These are phyloP conservation scores for Arabidopsis suecica DNA, from an alignment of 345 rosid genomes.

Conservation along the genomic window DNA sequence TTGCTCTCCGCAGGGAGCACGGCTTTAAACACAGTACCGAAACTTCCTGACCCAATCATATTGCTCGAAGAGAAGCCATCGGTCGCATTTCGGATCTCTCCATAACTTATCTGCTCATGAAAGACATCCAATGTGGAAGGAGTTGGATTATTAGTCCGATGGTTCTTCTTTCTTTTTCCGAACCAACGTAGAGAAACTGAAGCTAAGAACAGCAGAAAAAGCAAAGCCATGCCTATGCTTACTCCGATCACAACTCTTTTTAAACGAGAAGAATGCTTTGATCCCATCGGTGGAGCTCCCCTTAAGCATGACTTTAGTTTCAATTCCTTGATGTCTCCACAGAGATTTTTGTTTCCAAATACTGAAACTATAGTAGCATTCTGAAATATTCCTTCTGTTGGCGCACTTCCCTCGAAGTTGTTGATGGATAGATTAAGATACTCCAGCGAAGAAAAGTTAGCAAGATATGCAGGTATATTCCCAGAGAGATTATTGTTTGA, in stretches of 20 bases:
- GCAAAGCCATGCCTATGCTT: slow-evolving; percentile 3
- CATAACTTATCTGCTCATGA: slow-evolving; percentile 27
- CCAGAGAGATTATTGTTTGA: slow-evolving; percentile 31
- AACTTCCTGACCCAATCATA: slow-evolving; percentile 41
- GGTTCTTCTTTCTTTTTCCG: slow-evolving; percentile 3
- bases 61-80: slow-evolving; percentile 32
- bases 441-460: background rate
- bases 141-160: background rate
- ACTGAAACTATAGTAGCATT: slow-evolving; percentile 28
- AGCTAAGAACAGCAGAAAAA: background rate
- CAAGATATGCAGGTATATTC: slow-evolving; percentile 14
- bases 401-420: slow-evolving; percentile 34
- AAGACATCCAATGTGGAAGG: slow-evolving; percentile 1
- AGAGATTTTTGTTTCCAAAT: slow-evolving; percentile 28
- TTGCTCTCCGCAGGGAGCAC: background rate
- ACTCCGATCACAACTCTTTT: slow-evolving; percentile 23
- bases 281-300: background rate
- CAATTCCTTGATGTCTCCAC: slow-evolving; percentile 32
- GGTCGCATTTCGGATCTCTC: slow-evolving; percentile 33
- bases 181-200: slow-evolving; percentile 1
- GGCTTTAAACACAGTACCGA: slow-evolving; percentile 43
- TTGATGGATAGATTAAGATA: slow-evolving; percentile 37
- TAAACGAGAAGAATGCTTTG: background rate
- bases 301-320: slow-evolving; percentile 32
- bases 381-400: slow-evolving; percentile 37